Evolutionary conservation across 2,329 filamentous ascomycete species (phyloP), one percentile per base, ranked within the genome.

Genomic region (Pseudogymnoascus sp.): DNA sequence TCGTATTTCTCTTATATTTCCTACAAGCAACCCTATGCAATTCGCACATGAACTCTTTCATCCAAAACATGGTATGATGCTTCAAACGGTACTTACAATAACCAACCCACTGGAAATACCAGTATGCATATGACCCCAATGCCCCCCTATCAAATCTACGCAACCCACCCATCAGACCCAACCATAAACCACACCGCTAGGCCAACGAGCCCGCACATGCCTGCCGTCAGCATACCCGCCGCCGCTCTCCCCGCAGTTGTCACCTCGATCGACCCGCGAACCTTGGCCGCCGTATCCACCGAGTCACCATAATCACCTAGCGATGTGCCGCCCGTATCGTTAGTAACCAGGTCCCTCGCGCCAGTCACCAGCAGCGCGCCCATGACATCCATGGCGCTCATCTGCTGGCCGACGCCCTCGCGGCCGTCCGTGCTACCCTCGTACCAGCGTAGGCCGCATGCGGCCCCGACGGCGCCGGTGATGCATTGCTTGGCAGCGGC

Each of bases 291-390:
- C 3, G 70, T 65, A 58, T 74, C 64, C 4, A 39, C 25, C 12
- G 35, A 25, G 33, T 41, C 35, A 30, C 58, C 58, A 19, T 60
- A 60, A 62, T 84, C 72, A 0, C 73, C 78, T 60, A 75, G 72
- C 67, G 81, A 84, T 8, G 78, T 87, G 22, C 86, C 87, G 63
- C 85, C 86, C 1, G 73, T 82, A 5, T 75, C 68, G 11, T 75
- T 70, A 9, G 79, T 82, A 49, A 79, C 73, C 0, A 79, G 77
- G 1, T 71, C 67, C 0, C 65, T 64, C n/a, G 74, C 72, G 1
- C 77, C 64, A n/a, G 81, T 81, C 73, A 81, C 73, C 11, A 78
- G 71, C 59, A 76, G 70, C 22, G 75, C 74, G 55, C 73, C 69
- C 62, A 84, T 76, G 49, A 80, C 76, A 49, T 79, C 79, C 23